Percentiles rank a stretch among this genome's conserved stretches.
phyloP scores from a whole-genome alignment of 2,329 filamentous ascomycete species.

The Chrysosporium keratinophilum region DNA sequence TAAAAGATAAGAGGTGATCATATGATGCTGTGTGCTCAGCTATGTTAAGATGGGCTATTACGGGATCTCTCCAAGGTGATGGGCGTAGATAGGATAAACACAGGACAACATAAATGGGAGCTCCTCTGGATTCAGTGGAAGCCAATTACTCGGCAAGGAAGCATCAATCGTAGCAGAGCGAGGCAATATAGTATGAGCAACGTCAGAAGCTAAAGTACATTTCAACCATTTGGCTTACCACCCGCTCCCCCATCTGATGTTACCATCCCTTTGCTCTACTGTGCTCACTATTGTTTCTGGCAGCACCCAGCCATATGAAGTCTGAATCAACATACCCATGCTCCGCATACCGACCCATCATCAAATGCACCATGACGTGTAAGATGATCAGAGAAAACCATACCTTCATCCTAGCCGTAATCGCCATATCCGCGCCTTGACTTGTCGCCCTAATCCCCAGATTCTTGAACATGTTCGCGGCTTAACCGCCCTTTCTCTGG shows the following conservation, averaged over 20 bases:
- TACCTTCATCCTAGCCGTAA: not conserved
- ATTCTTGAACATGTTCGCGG: not conserved
- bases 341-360: not conserved
- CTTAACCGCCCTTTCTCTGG: constrained; percentile 14
- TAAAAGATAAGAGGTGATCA: too few species aligned
- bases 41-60: too few species aligned
- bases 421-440: not conserved
- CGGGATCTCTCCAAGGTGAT: too few species aligned
- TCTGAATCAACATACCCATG: not conserved
- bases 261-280: not conserved
- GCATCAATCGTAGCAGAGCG: not conserved
- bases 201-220: constrained; percentile 4
- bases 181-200: not conserved
- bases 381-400: not conserved
- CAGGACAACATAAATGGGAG: too few species aligned
- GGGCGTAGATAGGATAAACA: too few species aligned
- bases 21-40: too few species aligned
- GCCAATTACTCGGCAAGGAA: not conserved
- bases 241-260: not conserved
- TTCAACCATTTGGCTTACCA: not conserved
- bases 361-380: not conserved
- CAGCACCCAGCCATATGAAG: not conserved
- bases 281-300: not conserved
- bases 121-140: too few species aligned
- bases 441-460: not conserved